Evolutionary conservation across 2,329 filamentous ascomycete species (phyloP), one percentile per base, ranked within the genome.

Genomic region (Fusarium continuum): DNA sequence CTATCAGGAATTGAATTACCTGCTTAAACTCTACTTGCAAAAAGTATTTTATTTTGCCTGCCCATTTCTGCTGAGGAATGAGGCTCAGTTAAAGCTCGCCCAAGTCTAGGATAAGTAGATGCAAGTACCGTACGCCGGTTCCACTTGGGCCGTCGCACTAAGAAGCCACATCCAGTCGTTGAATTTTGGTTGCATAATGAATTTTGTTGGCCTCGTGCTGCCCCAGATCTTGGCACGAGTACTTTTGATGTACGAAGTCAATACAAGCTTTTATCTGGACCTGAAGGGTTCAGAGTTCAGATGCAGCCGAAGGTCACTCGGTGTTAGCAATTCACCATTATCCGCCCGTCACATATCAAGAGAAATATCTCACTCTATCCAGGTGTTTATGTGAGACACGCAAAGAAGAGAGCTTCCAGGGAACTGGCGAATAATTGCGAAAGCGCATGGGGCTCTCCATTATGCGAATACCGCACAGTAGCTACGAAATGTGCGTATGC

Each of bases 211-310:
- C 63, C 63, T 55, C 63, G 63, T 66, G 63, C 58, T 61, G 58
- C 54, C 63, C 63, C 63, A 66, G 62, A 50, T 60, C 58, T 66
- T 66, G 63, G 63, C 63, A 50, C n/a, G 25, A 28, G 51, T 66
- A 66, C 63, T 41, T 35, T 19, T 9, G n/a, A 44, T 43, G 47
- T 66, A 66, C 63, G 58, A 55, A 19, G 43, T 53, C 34, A 43
- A 56, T 60, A 66, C 63, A 66, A 66, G 62, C 63, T 64, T 66
- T 65, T 40, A 8, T 17, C 32, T 22, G 23, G 34, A 22, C 20
- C 20, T 36, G 58, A 63, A 28, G 40, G 32, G 50, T 44, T 28
- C 26, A 19, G 10, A 26, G 47, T 13, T 35, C 8, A 34, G 35
- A 17, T n/a, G 22, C 35, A 45, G 38, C 31, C 29, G 34, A 31